These are phyloP conservation scores for Lipomyces sp. DNA, from an alignment of 805 yeast genomes.

Conservation along the genomic window DNA sequence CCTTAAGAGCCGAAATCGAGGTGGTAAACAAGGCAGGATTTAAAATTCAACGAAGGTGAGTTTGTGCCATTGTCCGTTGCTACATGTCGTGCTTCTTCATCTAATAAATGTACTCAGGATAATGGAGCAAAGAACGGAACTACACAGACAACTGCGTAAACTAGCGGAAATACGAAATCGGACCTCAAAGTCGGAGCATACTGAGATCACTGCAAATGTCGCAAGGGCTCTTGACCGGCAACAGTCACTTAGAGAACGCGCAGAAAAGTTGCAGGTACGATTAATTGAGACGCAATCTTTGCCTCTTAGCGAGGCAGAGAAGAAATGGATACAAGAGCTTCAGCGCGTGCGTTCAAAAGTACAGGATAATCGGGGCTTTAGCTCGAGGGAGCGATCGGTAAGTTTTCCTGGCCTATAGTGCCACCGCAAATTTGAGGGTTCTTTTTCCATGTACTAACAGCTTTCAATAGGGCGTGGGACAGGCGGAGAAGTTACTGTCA, in stretches of 20 bases:
- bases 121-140: constrained; percentile 43
- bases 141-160: constrained; percentile 42
- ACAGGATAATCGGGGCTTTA: constrained; percentile 23
- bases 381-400: constrained; percentile 2
- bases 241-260: constrained; percentile 36
- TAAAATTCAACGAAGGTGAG: constrained; percentile 36
- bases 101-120: too few species aligned
- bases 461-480: constrained; percentile 5
- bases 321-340: constrained; percentile 48
- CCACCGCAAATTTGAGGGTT: too few species aligned
- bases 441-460: background rate
- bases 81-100: background rate
- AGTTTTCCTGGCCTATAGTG: too few species aligned
- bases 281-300: constrained; percentile 34
- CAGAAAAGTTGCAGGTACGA: constrained; percentile 34
- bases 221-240: constrained; percentile 37
- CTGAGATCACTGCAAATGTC: constrained; percentile 3
- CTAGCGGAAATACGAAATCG: constrained; percentile 29
- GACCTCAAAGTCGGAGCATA: background rate
- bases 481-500: constrained; percentile 10
- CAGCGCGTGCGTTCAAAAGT: constrained; percentile 36
- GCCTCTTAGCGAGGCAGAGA: constrained; percentile 44
- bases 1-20: constrained; percentile 31
- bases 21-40: constrained; percentile 40
- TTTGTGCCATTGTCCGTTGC: background rate